Conservation (phyloP, 345 rosid species). For the Brassica juncea region DNA sequence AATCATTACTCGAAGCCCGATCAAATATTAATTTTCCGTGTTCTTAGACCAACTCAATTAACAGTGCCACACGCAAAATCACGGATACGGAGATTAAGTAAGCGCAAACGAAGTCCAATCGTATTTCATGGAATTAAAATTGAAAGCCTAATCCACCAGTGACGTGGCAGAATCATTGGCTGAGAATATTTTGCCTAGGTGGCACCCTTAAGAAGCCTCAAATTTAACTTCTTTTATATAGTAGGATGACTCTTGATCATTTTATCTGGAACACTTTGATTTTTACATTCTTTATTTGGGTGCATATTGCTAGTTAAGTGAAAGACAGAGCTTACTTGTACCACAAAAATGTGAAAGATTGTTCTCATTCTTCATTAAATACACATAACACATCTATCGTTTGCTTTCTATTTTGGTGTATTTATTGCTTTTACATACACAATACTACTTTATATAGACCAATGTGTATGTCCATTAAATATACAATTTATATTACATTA, state of each 20-base stretch:
- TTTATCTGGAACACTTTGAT: neutral
- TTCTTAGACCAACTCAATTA: too few species aligned
- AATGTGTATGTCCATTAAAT: constrained; percentile 4
- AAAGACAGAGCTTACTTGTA: constrained; percentile 7
- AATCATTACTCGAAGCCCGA: too few species aligned
- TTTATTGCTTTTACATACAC: constrained; percentile 39
- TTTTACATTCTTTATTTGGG: neutral
- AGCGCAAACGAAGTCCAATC: too few species aligned
- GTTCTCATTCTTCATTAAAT: constrained; percentile 26
- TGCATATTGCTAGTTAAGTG: constrained; percentile 1
- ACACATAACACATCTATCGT: neutral
- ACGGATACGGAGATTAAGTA: too few species aligned
- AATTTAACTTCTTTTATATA: too few species aligned
- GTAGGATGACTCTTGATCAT: neutral
- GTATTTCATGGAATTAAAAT: too few species aligned
- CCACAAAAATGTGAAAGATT: constrained; percentile 13
- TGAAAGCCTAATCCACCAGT: too few species aligned
- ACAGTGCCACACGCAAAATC: too few species aligned
- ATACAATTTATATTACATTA: neutral
- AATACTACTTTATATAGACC: neutral
- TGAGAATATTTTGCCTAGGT: too few species aligned
- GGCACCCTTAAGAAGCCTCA: too few species aligned
- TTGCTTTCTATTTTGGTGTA: constrained; percentile 4
- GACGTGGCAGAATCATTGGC: too few species aligned
- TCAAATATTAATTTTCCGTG: too few species aligned